Conservation (phyloP, 306 rosid genomes). For the Vicia faba region DNA sequence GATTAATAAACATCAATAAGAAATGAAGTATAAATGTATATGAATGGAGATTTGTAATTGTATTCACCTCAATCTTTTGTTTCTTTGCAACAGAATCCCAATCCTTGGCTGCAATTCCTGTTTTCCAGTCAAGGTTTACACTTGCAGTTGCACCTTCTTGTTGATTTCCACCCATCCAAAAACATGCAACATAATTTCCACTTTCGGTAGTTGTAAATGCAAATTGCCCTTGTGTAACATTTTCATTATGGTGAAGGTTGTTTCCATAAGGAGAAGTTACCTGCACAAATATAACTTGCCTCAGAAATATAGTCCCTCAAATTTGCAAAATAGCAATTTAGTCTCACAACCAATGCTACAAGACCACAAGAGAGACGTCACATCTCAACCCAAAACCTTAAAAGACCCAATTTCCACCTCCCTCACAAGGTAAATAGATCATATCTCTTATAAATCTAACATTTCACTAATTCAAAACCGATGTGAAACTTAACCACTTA, state of each 20-base stretch:
- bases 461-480: no score
- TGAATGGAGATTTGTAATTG: not conserved
- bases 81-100: conserved; percentile 61
- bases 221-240: conserved; percentile 56
- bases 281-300: conserved; percentile 23
- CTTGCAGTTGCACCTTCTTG: conserved; percentile 34
- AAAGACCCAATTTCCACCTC: no score
- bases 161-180: conserved; percentile 40
- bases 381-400: no score
- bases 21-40: not conserved
- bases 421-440: no score
- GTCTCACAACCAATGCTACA: no score
- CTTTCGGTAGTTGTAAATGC: conserved; percentile 55
- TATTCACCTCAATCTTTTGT: conserved; percentile 52
- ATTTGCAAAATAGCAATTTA: no score
- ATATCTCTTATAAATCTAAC: no score
- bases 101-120: conserved; percentile 52
- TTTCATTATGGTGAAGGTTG: conserved; percentile 48
- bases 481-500: no score
- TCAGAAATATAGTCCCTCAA: not conserved
- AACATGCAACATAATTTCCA: conserved; percentile 54
- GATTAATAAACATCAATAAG: not conserved
- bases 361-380: no score
- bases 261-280: conserved; percentile 59
- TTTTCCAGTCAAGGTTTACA: conserved; percentile 54